Conservation (phyloP, 176 grass and related monocot species). For the Dendrocalamus sinicus region DNA sequence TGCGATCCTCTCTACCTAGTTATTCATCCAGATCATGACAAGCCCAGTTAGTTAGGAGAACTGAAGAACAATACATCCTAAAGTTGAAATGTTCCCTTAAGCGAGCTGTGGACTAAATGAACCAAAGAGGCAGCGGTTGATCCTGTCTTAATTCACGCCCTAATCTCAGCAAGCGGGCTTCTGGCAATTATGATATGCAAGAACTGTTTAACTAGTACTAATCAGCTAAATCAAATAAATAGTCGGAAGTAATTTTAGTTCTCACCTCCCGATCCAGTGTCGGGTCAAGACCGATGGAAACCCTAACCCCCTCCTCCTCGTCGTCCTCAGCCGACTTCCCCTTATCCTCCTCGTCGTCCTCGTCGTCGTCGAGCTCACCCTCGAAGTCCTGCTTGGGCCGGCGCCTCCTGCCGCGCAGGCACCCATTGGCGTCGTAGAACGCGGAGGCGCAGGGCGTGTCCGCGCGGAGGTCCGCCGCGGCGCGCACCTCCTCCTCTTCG, state of each 20-base stretch:
- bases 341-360: constrained; percentile 9
- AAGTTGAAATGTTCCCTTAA: neutral
- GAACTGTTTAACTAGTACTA: neutral
- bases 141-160: neutral
- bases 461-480: constrained; percentile 48
- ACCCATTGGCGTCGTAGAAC: constrained; percentile 70
- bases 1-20: neutral
- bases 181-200: neutral
- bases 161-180: neutral
- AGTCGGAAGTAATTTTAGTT: neutral
- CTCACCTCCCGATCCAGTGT: constrained; percentile 91
- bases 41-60: neutral
- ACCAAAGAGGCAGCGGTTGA: neutral
- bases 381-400: constrained; percentile 53
- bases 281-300: constrained; percentile 89
- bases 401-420: constrained; percentile 64
- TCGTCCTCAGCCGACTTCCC: constrained; percentile 31
- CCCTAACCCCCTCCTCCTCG: constrained; percentile 75
- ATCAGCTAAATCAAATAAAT: neutral
- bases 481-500: constrained; percentile 57
- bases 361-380: constrained; percentile 55
- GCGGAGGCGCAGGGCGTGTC: constrained; percentile 76
- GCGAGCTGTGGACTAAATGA: neutral
- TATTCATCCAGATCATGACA: neutral
- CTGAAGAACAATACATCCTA: neutral